Conservation (phyloP, 2,329 filamentous ascomycete species). For the Gremmenia infestans region DNA sequence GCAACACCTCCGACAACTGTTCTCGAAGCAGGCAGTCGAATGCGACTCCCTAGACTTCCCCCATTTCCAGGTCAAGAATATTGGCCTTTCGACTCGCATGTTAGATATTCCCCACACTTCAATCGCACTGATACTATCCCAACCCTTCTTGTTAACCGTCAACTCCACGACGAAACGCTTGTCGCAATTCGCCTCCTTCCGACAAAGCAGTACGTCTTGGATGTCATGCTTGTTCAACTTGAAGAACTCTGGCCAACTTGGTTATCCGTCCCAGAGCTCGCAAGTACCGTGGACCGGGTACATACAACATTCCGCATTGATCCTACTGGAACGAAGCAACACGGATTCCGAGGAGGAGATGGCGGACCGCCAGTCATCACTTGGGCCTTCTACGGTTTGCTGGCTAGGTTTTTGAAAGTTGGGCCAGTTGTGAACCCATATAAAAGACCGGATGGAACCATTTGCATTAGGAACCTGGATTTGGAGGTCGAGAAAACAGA, state of each 20-base stretch:
- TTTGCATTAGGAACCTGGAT: not conserved
- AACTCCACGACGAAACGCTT: not conserved
- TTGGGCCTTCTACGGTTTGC: not conserved
- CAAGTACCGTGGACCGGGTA: not conserved
- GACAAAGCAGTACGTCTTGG: not conserved
- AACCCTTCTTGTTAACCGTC: conserved; percentile 1
- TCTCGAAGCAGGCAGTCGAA: not conserved
- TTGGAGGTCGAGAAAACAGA: not conserved
- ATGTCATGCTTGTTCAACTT: not conserved
- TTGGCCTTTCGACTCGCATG: not conserved
- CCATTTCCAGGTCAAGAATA: too few species aligned
- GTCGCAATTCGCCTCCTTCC: not conserved
- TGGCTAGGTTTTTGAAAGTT: not conserved
- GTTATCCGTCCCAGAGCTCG: not conserved
- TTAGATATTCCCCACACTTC: not conserved
- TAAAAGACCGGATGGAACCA: not conserved
- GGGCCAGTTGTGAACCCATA: not conserved
- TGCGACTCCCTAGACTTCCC: not conserved
- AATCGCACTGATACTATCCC: not conserved
- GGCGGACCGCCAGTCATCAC: not conserved
- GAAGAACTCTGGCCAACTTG: not conserved
- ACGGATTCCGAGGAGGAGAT: not conserved
- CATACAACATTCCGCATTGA: not conserved
- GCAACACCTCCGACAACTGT: not conserved
- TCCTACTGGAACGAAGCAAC: not conserved